Evolutionary conservation across 1,139 yeast species (phyloP).

Genomic region (Sugiyamaella paludigena): DNA sequence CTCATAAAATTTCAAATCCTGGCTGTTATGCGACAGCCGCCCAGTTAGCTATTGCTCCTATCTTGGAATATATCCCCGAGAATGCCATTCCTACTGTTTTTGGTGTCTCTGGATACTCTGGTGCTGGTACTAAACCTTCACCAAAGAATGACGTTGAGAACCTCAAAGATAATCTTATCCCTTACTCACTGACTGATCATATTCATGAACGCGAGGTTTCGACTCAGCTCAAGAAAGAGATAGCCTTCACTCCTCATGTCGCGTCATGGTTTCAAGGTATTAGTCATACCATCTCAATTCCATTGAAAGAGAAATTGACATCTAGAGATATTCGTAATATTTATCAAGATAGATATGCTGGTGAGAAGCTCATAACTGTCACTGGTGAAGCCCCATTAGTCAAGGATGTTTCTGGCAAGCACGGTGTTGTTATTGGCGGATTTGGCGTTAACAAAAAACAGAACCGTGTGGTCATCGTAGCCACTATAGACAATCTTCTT

Average conservation of each 20-base stretch:
- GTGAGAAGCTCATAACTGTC: conserved; percentile 80
- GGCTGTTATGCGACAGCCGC: conserved; percentile 99
- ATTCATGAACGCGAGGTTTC: conserved; percentile 94
- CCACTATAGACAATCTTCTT: conserved; percentile 90
- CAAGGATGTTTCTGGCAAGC: conserved; percentile 86
- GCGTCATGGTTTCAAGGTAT: conserved; percentile 99
- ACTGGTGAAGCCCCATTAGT: conserved; percentile 92
- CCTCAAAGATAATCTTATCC: conserved; percentile 79
- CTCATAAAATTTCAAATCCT: conserved; percentile 88
- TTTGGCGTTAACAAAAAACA: conserved; percentile 88
- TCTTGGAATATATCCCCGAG: conserved; percentile 49
- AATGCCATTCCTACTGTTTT: conserved; percentile 77
- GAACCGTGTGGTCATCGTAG: conserved; percentile 89
- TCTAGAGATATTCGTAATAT: conserved; percentile 80
- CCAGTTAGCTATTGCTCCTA: conserved; percentile 87
- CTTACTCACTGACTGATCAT: conserved; percentile 94
- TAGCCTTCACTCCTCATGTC: conserved; percentile 94
- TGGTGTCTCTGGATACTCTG: conserved; percentile 97
- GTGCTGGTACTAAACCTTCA: conserved; percentile 98
- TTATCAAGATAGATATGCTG: conserved; percentile 84
- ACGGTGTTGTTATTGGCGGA: conserved; percentile 92
- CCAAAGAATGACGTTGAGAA: conserved; percentile 84
- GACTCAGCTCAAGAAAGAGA: conserved; percentile 67
- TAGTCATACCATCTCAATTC: conserved; percentile 85
- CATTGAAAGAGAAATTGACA: conserved; percentile 70